Conservation (phyloP, 169 alveolate genomes). For the Cryptosporidium parvum region DNA sequence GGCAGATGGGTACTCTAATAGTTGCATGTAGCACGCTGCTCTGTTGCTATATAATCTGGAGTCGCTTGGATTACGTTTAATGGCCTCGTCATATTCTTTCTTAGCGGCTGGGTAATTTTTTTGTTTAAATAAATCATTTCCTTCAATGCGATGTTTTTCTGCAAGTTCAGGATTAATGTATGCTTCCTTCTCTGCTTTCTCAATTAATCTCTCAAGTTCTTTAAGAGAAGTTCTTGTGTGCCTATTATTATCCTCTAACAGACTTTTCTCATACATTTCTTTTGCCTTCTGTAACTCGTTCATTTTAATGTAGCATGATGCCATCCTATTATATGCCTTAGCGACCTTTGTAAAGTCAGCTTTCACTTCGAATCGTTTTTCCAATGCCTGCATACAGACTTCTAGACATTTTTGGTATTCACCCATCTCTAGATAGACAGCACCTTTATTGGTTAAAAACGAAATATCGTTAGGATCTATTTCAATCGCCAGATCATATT, state of each 20-base stretch:
- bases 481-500: conserved; percentile 93
- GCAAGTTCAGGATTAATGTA: conserved; percentile 95
- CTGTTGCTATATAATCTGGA: conserved; percentile 96
- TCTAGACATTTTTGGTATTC: conserved; percentile 92
- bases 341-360: conserved; percentile 89
- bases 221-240: conserved; percentile 92
- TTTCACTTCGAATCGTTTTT: conserved; percentile 90
- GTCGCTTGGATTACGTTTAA: conserved; percentile 95
- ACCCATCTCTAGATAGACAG: conserved; percentile 95
- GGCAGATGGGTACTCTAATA: conserved; percentile 95
- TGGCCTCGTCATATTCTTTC: conserved; percentile 97
- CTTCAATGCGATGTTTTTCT: conserved; percentile 87
- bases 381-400: conserved; percentile 93
- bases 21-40: conserved; percentile 95
- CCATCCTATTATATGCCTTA: conserved; percentile 89
- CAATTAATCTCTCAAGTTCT: conserved; percentile 93
- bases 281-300: conserved; percentile 90
- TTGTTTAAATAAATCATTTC: conserved; percentile 92
- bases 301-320: conserved; percentile 87
- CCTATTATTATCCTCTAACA: conserved; percentile 93
- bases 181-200: conserved; percentile 91
- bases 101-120: conserved; percentile 96
- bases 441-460: conserved; percentile 92
- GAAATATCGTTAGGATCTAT: conserved; percentile 89
- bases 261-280: conserved; percentile 91